Conservation (phyloP, 306 rosid species). For the Lathyrus aphaca region DNA sequence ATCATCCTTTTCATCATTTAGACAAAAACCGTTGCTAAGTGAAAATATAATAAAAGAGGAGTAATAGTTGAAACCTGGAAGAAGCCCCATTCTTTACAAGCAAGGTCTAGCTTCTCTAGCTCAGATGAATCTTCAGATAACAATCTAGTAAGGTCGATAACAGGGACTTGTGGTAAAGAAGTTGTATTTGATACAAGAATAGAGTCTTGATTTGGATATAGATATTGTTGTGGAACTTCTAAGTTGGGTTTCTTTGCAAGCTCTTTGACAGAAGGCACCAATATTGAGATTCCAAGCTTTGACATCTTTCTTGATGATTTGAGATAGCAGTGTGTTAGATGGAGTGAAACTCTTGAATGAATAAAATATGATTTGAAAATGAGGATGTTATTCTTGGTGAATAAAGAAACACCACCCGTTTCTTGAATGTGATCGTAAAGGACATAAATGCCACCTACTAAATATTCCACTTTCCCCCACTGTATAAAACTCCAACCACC, state of each 20-base stretch:
- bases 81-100: slow-evolving; percentile 49
- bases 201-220: slow-evolving; percentile 48
- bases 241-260: slow-evolving; percentile 31
- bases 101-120: slow-evolving; percentile 46
- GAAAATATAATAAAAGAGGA: neutral
- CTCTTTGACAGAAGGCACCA: slow-evolving; percentile 45
- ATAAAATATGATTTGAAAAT: neutral
- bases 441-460: neutral
- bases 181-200: slow-evolving; percentile 5
- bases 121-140: slow-evolving; percentile 38
- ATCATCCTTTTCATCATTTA: neutral
- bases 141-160: slow-evolving; percentile 51
- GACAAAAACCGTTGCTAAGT: too few relatives aligned
- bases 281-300: slow-evolving; percentile 7
- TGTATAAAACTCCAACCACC: too few relatives aligned
- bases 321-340: neutral
- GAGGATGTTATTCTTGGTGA: neutral
- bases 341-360: neutral
- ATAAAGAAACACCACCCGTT: neutral
- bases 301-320: slow-evolving; percentile 5
- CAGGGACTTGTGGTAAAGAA: slow-evolving; percentile 42
- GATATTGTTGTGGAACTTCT: slow-evolving; percentile 50
- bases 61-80: slow-evolving; percentile 48
- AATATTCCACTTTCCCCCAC: too few relatives aligned
- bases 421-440: neutral